These are phyloP conservation scores for Paspalum notatum DNA, from an alignment of 176 grass and related monocot genomes.

Conservation along the genomic window DNA sequence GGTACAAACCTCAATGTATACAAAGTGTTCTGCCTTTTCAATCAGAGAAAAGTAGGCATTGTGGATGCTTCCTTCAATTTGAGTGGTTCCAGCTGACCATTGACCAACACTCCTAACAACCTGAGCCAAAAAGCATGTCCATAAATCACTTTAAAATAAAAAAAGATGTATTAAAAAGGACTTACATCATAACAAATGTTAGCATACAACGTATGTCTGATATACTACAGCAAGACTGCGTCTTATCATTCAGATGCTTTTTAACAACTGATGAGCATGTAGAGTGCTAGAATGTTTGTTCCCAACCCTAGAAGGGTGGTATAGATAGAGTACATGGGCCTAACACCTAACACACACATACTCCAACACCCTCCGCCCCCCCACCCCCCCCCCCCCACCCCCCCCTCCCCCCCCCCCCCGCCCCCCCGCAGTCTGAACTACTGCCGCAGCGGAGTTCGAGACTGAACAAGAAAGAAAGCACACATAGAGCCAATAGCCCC, in stretches of 20 bases:
- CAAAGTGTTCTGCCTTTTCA: constrained; percentile 91
- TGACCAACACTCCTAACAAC: constrained; percentile 95
- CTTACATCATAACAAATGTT: background rate
- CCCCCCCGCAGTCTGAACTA: too few species aligned
- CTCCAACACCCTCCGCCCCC: too few species aligned
- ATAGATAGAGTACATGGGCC: too few species aligned
- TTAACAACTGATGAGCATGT: background rate
- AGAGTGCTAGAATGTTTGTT: too few species aligned
- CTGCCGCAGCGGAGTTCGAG: too few species aligned
- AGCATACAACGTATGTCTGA: constrained; percentile 17
- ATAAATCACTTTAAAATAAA: background rate
- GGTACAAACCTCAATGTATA: constrained; percentile 88
- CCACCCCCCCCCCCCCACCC: too few species aligned
- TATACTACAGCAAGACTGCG: background rate
- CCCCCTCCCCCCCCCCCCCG: too few species aligned
- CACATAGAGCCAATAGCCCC: too few species aligned
- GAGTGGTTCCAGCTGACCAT: constrained; percentile 97
- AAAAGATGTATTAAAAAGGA: constrained; percentile 8
- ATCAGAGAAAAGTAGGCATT: constrained; percentile 92
- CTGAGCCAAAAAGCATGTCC: constrained; percentile 43
- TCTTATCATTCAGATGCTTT: background rate
- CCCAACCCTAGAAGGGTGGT: too few species aligned
- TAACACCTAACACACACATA: too few species aligned
- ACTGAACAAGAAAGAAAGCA: too few species aligned
- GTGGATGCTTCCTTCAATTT: constrained; percentile 97